phyloP scores from a whole-genome alignment of 225 moss, liverwort and hornwort species.

The Takakia lepidozioides region DNA sequence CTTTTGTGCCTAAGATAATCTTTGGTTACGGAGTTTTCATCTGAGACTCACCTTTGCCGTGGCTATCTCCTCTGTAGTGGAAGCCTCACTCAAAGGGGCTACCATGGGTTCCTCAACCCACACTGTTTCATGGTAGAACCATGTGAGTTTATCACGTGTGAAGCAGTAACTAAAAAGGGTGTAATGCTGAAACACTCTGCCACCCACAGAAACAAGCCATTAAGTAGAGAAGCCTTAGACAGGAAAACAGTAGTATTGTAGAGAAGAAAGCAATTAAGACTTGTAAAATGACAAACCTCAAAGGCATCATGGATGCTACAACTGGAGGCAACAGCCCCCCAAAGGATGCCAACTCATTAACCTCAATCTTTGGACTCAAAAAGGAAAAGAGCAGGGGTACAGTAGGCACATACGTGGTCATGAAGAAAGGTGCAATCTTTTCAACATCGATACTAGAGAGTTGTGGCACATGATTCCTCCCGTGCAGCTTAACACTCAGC shows the following conservation, averaged over 20 bases:
- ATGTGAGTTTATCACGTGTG: slow-evolving; percentile 20
- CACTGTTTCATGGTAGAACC: slow-evolving; percentile 27
- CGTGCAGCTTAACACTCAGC: slow-evolving; percentile 40
- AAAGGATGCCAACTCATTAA: too few species aligned
- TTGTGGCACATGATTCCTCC: slow-evolving; percentile 22
- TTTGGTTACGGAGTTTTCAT: not conserved
- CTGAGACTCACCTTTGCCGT: slow-evolving; percentile 28
- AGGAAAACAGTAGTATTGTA: too few species aligned
- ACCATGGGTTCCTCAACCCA: slow-evolving; percentile 20
- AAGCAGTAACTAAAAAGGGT: slow-evolving; percentile 20
- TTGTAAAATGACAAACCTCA: too few species aligned
- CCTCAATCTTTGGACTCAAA: too few species aligned
- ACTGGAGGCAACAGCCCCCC: too few species aligned
- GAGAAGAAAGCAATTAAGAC: too few species aligned
- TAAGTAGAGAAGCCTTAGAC: too few species aligned
- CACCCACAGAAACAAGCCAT: not conserved
- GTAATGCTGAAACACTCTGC: slow-evolving; percentile 46
- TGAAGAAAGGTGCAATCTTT: slow-evolving; percentile 45
- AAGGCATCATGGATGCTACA: too few species aligned
- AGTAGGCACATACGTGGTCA: slow-evolving; percentile 21
- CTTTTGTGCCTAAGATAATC: not conserved
- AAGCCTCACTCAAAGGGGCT: slow-evolving; percentile 20
- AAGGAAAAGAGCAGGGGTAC: not conserved
- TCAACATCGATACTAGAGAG: slow-evolving; percentile 40
- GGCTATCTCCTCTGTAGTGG: slow-evolving; percentile 24